Evolutionary conservation across 495 filamentous ascomycete species (phyloP), one percentile per base, ranked within the genome.

Genomic region (Talaromyces adpressus): DNA sequence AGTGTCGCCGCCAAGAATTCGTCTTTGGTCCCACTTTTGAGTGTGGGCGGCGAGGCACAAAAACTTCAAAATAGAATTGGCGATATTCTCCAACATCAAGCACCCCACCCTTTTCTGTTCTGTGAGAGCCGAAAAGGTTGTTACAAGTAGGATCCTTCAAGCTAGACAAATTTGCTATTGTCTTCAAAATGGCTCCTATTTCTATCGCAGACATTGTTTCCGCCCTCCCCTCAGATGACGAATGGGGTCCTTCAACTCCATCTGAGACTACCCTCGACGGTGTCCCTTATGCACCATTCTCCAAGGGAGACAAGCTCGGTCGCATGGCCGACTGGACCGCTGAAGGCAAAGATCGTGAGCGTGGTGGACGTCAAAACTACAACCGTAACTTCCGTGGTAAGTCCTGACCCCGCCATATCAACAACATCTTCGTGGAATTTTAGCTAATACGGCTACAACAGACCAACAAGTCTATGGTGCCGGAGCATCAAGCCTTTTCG

Each of bases 241-340:
- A 81, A 67, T 98, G 94, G 94, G 94, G 94, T 36, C 94, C 94
- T 62, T 77, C 90, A 61, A 83, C 86, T 59, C 85, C 91, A 27
- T 83, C 77, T 64, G 91, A 96, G 69, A 94, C 91, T 61, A 93
- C 89, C 61, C 82, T 98, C 63, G 86, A 93, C 70, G 94, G 95
- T 71, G 92, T 98, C 34, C 94, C 94, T 4, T 98, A 97, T 68
- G 93, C 93, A 57, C 93, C 95, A 53, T 98, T 92, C 80, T 97
- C 92, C 64, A 98, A 98, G 81, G 91, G 91, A 68, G 94, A 98
- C 82, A 98, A 98, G 82, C 81, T 98, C 29, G 94, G 95, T 61
- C 92, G 94, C 67, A 98, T 98, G 94, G 94, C 94, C 20, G 94
- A 98, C 78, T 98, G 95, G 95, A 96, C 93, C 9, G 72, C 87